These are phyloP conservation scores for Artomyces pyxidatus DNA, from an alignment of 768 basidiomycete genomes.

Conservation along the genomic window DNA sequence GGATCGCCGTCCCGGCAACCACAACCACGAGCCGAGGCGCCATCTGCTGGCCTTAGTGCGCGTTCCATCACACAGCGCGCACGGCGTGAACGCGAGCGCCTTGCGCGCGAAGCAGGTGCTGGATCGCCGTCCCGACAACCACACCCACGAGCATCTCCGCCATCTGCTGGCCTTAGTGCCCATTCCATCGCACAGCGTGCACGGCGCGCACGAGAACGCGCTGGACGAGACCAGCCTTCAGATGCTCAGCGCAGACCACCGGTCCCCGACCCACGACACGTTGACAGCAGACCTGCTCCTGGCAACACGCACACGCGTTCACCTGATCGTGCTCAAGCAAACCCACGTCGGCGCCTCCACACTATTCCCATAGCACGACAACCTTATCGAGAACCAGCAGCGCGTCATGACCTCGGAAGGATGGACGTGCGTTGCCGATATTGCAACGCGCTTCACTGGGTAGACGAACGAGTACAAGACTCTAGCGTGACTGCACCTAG, in stretches of 20 bases:
- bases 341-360: not conserved
- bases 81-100: not conserved
- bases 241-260: no score
- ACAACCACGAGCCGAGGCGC: no score
- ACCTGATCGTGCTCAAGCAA: no score
- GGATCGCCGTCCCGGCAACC: no score
- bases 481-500: conserved; percentile 13
- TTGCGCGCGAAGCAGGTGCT: not conserved
- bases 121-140: no score
- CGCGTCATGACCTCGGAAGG: conserved; percentile 17
- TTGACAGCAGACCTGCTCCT: no score
- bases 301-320: no score
- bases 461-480: conserved; percentile 18
- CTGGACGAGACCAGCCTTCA: no score
- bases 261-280: no score
- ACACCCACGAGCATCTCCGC: no score
- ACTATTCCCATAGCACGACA: not conserved
- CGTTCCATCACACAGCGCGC: not conserved
- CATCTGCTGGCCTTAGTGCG: no score
- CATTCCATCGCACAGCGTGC: not conserved
- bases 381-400: not conserved
- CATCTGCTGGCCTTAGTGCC: no score
- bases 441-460: conserved; percentile 32
- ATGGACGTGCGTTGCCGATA: conserved; percentile 29
- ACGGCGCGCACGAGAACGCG: not conserved